Conservation (phyloP, 1,284 basidiomycete genomes). For the Leccinum laetum region DNA sequence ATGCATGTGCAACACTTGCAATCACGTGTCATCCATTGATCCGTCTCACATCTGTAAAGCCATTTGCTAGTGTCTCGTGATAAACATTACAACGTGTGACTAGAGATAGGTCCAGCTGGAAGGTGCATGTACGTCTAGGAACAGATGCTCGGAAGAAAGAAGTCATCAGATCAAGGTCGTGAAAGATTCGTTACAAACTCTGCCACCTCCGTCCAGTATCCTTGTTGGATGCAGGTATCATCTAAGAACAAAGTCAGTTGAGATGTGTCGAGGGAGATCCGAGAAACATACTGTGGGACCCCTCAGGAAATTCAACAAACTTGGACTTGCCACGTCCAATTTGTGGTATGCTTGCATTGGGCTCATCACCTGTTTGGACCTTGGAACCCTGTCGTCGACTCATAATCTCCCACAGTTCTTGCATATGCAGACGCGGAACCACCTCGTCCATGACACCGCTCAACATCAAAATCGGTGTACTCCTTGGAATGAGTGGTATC, state of each 20-base stretch:
- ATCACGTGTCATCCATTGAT: neutral
- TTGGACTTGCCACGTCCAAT: slow-evolving; percentile 48
- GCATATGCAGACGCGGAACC: slow-evolving; percentile 88
- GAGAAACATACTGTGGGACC: slow-evolving; percentile 64
- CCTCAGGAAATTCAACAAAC: slow-evolving; percentile 63
- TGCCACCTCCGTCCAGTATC: slow-evolving; percentile 64
- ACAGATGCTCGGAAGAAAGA: neutral
- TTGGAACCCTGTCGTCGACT: slow-evolving; percentile 43
- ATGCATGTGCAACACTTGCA: neutral
- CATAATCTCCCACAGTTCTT: slow-evolving; percentile 65
- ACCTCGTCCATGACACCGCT: slow-evolving; percentile 83
- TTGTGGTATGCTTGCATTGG: slow-evolving; percentile 34
- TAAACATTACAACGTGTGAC: slow-evolving; percentile 4
- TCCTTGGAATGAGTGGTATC: slow-evolving; percentile 66
- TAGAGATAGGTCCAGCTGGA: slow-evolving; percentile 5
- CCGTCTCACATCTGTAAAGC: neutral
- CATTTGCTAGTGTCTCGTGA: neutral
- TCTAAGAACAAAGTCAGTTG: slow-evolving; percentile 38
- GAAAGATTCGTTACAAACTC: slow-evolving; percentile 51
- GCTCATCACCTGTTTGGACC: slow-evolving; percentile 27
- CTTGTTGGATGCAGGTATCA: slow-evolving; percentile 67
- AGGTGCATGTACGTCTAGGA: neutral
- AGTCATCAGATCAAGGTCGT: slow-evolving; percentile 8
- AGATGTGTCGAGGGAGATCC: neutral
- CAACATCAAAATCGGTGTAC: slow-evolving; percentile 85